Base-by-base conservation (phyloP, 345 rosid genomes). In the Rhodomyrtus tomentosa region DNA sequence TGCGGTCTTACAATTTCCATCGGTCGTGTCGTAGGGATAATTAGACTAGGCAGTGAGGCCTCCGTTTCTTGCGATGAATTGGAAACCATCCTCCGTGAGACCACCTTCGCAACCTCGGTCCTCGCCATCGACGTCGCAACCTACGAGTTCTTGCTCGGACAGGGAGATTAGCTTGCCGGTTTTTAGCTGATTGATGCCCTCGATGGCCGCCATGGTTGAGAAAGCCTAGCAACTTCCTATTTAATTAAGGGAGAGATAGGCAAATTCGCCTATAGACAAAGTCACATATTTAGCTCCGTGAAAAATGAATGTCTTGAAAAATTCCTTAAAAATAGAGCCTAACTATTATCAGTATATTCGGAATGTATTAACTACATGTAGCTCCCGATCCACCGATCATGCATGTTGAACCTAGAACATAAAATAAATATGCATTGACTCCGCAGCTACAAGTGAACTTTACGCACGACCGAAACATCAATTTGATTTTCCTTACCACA, bases 81-180 rank as follows among this genome's bases (percentile, higher is more conserved):
- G 45, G 86, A 86, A 89, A 10, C 87, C 89, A 48, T 87, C 83
- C 50, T 89, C 91, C 89, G 86, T 32, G 9, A 84, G 85, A 32
- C 89, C 89, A 5, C 91, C 91, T 6, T 81, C 24, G 79, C 91
- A 89, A 52, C 89, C 91, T 74, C 74, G 82, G 48, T 85, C 86
- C 42, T 81, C 84, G 29, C 87, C 83, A 2, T 79, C 81, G 20
- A 25, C 68, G 84, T 89, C 89, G 56, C 89, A 89, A 58, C 86
- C 91, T 2, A 89, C 86, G 11, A 89, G 85, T 68, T 89, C 86
- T 79, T 89, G 91, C 82, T 89, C 89, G 10, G 89, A 76, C 11
- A 86, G 84, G 5, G 88, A 86, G 59, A 81, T 81, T 81, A 89
- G 53, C 14, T 86, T 59, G 27, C 85, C 80, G 6, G 81, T 50